Evolutionary conservation across 140 eudicot genomes (phyloP), one percentile per base, ranked within the genome.

Genomic region (Flaveria floridana): DNA sequence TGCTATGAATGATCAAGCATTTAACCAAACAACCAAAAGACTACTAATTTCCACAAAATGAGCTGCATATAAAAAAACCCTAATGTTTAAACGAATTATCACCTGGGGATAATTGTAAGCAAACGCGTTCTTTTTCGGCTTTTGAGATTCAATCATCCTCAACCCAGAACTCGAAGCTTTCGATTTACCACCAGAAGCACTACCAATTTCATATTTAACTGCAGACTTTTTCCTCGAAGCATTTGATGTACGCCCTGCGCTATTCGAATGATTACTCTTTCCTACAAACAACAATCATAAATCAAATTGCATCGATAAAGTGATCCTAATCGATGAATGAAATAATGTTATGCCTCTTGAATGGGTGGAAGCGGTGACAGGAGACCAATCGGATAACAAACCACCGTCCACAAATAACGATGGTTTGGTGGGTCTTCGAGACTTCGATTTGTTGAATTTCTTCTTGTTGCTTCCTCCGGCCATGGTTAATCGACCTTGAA

Each of bases 351-450:
- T 52, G 77, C 92, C 96, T 83, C 70, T 79, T 39, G 96, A 81
- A 76, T 86, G 84, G 20, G 88, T 81, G 48, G 87, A 81, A 65
- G 66, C 71, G 73, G 76, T 62, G 37, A 80, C 4, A 10, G 84
- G 84, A 68, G 85, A 79, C 90, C 87, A 89, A 80, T 89, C 90
- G 57, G 87, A 79, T 72, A 89, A 81, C 3, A 87, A 42, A 51
- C 93, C 96, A 39, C 96, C 93, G 50, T 87, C 83, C 7, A 89
- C 92, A 47, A 89, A 89, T 30, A 89, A 77, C 12, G 87, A 84
- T 73, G 73, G 77, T 47, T 68, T 69, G 16, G 79, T 44, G 30
- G 81, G 77, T 9, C 73, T 73, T 41, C 86, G 79, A 58, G 73
- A 26, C 34, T 73, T 85, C 0, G 87, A 56, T 83, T 83, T 87